A percentile compares a stretch with the other conserved stretches of the same genome.
Conservation (phyloP, 2,329 filamentous ascomycete genomes). For the Raffaelea arxii region DNA sequence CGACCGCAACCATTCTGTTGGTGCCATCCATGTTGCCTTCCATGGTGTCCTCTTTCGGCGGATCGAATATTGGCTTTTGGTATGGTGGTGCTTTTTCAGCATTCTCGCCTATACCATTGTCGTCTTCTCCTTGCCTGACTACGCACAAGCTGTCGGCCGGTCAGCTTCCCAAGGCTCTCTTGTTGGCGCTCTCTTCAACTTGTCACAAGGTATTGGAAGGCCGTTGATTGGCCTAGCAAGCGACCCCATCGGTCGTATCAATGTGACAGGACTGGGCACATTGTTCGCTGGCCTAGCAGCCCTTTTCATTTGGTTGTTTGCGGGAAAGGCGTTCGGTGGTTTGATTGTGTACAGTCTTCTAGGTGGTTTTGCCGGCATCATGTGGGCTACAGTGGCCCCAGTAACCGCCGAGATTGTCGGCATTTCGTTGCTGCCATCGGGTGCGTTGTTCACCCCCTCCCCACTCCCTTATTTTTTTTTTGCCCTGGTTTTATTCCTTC, state of each 20-base stretch:
- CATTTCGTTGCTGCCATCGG: slow-evolving; percentile 56
- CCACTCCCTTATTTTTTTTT: too few species aligned
- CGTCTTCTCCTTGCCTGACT: slow-evolving; percentile 68
- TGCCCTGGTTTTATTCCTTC: too few species aligned
- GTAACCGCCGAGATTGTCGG: slow-evolving; percentile 68
- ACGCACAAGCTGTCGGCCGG: slow-evolving; percentile 59
- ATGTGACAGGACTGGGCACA: slow-evolving; percentile 58
- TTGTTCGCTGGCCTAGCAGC: slow-evolving; percentile 54
- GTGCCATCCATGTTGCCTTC: slow-evolving; percentile 57
- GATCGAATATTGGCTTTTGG: slow-evolving; percentile 52
- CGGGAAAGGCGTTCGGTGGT: slow-evolving; percentile 52
- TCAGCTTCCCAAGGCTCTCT: slow-evolving; percentile 57
- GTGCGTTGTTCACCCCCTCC: slow-evolving; percentile 22
- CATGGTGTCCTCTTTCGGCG: slow-evolving; percentile 52
- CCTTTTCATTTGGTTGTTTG: slow-evolving; percentile 65
- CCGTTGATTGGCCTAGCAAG: slow-evolving; percentile 65
- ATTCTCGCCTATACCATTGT: slow-evolving; percentile 67
- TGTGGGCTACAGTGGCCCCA: slow-evolving; percentile 60
- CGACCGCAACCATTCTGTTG: slow-evolving; percentile 64
- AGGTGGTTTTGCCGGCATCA: slow-evolving; percentile 59
- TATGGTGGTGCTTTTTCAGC: slow-evolving; percentile 60
- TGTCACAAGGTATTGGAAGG: slow-evolving; percentile 56
- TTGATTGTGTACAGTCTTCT: slow-evolving; percentile 63
- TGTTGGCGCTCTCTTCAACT: slow-evolving; percentile 63
- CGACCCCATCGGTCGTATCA: slow-evolving; percentile 61